Conservation (phyloP, 305 asterid genomes). For the Galium porrigens region DNA sequence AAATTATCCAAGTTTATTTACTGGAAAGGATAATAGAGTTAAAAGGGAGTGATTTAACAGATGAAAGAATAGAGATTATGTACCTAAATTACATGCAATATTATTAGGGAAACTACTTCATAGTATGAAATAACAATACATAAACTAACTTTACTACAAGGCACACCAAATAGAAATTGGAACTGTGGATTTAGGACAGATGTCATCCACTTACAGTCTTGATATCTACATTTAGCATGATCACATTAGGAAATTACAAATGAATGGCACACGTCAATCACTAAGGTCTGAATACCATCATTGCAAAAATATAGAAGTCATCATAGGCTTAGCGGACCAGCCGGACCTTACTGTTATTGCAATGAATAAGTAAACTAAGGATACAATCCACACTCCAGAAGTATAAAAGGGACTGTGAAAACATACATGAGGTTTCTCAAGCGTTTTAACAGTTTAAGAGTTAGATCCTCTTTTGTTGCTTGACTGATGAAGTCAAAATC, state of each 20-base stretch:
- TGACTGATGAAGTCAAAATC: conserved; percentile 46
- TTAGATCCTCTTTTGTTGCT: conserved; percentile 50
- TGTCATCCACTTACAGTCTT: conserved; percentile 4
- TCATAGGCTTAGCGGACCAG: background rate
- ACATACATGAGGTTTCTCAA: conserved; percentile 76
- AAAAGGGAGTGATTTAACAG: background rate
- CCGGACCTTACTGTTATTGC: background rate
- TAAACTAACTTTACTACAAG: background rate
- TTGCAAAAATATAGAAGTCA: background rate
- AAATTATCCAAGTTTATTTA: background rate
- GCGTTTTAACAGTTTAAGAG: conserved; percentile 53
- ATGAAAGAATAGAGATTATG: background rate
- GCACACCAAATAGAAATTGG: background rate
- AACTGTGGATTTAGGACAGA: background rate
- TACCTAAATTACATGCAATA: background rate
- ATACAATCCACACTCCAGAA: background rate
- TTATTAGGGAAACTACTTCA: background rate
- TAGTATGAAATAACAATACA: background rate
- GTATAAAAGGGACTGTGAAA: conserved; percentile 18
- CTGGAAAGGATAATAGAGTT: background rate
- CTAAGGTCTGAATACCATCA: background rate
- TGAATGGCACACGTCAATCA: background rate
- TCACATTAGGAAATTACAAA: background rate
- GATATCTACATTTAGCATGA: conserved; percentile 3
- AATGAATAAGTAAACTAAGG: background rate